Conservation (phyloP, 495 filamentous ascomycete species). For the Penicillium herquei region DNA sequence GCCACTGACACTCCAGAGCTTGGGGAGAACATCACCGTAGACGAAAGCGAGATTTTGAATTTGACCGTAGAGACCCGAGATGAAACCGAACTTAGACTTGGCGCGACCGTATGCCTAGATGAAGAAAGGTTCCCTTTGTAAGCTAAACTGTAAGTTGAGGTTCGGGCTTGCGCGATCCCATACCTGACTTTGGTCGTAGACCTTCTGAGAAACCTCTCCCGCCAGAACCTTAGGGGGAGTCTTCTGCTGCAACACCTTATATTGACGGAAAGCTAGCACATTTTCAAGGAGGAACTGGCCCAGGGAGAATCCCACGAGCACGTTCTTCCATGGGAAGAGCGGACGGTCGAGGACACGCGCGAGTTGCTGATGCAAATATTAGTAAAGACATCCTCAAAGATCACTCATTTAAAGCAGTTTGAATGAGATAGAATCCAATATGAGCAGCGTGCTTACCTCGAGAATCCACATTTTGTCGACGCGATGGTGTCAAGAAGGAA, state of each 20-base stretch:
- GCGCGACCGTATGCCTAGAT: constrained; percentile 83
- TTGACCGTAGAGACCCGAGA: constrained; percentile 79
- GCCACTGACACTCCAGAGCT: constrained; percentile 83
- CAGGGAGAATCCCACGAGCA: constrained; percentile 89
- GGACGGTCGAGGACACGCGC: constrained; percentile 85
- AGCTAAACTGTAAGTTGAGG: constrained; percentile 1
- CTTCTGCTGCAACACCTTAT: constrained; percentile 73
- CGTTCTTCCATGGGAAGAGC: constrained; percentile 93
- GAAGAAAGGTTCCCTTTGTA: background rate
- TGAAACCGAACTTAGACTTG: constrained; percentile 84
- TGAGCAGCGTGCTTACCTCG: constrained; percentile 29
- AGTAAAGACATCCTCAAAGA: constrained; percentile 8
- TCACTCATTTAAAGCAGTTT: background rate
- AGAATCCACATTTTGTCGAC: constrained; percentile 42
- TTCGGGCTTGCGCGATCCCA: constrained; percentile 1
- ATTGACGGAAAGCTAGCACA: constrained; percentile 82
- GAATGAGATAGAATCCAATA: background rate
- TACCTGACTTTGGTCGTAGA: constrained; percentile 92
- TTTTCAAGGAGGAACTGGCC: constrained; percentile 85
- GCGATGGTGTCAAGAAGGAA: constrained; percentile 20
- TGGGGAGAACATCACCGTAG: constrained; percentile 85
- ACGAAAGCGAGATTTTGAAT: constrained; percentile 83
- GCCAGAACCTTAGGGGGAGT: constrained; percentile 80
- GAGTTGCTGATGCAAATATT: constrained; percentile 61
- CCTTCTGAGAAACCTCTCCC: constrained; percentile 81